Conservation (phyloP, 2,329 filamentous ascomycete species). For the Trichoderma breve region DNA sequence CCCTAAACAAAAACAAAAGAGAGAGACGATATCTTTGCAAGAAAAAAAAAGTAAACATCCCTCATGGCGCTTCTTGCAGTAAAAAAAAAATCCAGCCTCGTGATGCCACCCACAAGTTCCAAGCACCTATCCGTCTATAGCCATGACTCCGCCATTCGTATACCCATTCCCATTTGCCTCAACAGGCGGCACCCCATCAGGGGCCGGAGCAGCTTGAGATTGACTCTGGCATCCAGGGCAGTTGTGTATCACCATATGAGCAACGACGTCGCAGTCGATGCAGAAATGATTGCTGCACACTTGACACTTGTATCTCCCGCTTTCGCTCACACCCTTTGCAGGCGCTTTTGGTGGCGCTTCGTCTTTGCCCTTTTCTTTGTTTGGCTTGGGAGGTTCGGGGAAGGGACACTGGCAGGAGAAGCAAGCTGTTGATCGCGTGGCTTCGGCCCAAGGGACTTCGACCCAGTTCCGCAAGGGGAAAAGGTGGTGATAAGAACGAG, state of each 20-base stretch:
- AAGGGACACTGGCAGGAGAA: constrained; percentile 76
- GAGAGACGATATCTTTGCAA: not conserved
- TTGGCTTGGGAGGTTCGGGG: constrained; percentile 43
- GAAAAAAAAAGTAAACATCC: not conserved
- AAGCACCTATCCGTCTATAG: constrained; percentile 36
- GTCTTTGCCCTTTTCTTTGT: constrained; percentile 23
- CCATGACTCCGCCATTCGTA: constrained; percentile 43
- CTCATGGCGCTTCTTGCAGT: not conserved
- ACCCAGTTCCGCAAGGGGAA: constrained; percentile 89
- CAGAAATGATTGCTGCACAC: constrained; percentile 91
- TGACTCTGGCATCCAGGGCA: constrained; percentile 80
- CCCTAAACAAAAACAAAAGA: not conserved
- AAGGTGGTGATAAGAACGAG: constrained; percentile 88
- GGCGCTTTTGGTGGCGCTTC: constrained; percentile 25
- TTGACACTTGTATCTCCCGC: constrained; percentile 82
- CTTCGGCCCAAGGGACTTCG: constrained; percentile 80
- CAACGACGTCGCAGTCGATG: constrained; percentile 95
- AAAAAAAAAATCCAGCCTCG: too few species aligned
- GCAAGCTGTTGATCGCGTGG: constrained; percentile 62
- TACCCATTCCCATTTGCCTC: constrained; percentile 35
- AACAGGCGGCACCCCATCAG: constrained; percentile 21
- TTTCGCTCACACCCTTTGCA: constrained; percentile 73
- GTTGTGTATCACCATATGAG: constrained; percentile 92
- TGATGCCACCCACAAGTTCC: not conserved
- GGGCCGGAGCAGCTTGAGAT: not conserved